phyloP scores from a whole-genome alignment of 768 basidiomycete species.

The Amanita subjunquillea region DNA sequence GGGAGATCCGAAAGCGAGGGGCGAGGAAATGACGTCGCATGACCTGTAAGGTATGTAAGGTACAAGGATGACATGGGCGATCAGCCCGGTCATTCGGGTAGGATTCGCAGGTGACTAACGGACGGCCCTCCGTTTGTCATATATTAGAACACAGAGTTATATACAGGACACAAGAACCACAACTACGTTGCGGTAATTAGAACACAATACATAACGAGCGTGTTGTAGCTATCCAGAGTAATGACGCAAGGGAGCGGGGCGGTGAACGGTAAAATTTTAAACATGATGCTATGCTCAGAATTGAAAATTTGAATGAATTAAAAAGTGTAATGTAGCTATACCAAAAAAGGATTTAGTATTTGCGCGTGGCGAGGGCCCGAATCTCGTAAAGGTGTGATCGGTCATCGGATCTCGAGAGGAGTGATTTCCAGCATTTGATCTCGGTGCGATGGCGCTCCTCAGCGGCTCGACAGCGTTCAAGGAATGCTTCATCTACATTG shows the following conservation, averaged over 20 bases:
- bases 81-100: not conserved
- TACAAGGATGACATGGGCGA: not conserved
- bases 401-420: conserved; percentile 32
- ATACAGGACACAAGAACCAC: not conserved
- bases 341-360: conserved; percentile 38
- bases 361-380: conserved; percentile 76
- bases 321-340: conserved; percentile 6
- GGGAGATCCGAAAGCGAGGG: not conserved
- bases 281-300: conserved; percentile 17
- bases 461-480: conserved; percentile 61
- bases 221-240: too few species aligned
- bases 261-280: not conserved
- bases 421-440: conserved; percentile 70
- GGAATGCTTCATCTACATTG: conserved; percentile 68
- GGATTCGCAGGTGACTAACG: not conserved
- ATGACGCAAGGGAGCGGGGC: not conserved
- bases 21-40: not conserved
- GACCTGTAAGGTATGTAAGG: not conserved
- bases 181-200: too few species aligned
- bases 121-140: not conserved
- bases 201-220: too few species aligned
- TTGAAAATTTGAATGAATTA: conserved; percentile 9
- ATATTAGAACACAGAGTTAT: conserved; percentile 5
- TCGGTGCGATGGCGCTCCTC: conserved; percentile 78
- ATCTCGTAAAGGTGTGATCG: conserved; percentile 71